Base-by-base conservation (phyloP, 345 rosid species). In the Geranium rotundifolium region DNA sequence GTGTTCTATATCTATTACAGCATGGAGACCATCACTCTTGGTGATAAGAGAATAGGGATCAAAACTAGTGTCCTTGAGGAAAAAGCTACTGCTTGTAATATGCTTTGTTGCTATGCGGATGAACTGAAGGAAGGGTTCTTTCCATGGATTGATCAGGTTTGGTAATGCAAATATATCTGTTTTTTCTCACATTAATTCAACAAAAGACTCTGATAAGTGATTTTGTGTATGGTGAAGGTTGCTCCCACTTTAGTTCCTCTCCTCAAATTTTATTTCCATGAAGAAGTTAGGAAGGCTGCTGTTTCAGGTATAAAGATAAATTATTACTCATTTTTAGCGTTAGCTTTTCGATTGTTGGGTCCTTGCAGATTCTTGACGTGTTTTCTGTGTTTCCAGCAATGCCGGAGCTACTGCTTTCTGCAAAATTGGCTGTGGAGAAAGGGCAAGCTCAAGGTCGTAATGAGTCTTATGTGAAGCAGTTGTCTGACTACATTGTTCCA, bases 251-350 rank as follows among this genome's bases (percentile, higher is more conserved):
- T 95, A 62, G 99, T 95, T 70, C 99, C 99, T 29, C 87, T 95
- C 62, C 87, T 95, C 64, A 95, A 95, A 75, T 95, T n/a, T n/a
- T n/a, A n/a, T n/a, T n/a, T n/a, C n/a, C n/a, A n/a, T n/a, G n/a
- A n/a, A n/a, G n/a, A n/a, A 76, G 99, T 95, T 61, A 95, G 99
- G 81, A 95, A 90, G 82, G 99, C 99, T 61, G 99, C 99, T 68
- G 97, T 95, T 73, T 95, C 99, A 84, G 99, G 99, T 95, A 81
- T 54, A 20, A 66, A 58, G 18, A 31, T 60, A 10, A 17, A 17
- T 58, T 9, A 39, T 16, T 50, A 67, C 58, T 70, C 62, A 34
- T 50, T 29, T 15, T 23, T 34, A 31, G 37, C 58, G 67, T 49
- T 52, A 30, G 5, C 17, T 23, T 41, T 56, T 60, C 7, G 10